Percentiles rank a stretch among this genome's conserved stretches.
Conservation (phyloP, 192 early-diverging fungal genomes). For the Coemansia sp. region DNA sequence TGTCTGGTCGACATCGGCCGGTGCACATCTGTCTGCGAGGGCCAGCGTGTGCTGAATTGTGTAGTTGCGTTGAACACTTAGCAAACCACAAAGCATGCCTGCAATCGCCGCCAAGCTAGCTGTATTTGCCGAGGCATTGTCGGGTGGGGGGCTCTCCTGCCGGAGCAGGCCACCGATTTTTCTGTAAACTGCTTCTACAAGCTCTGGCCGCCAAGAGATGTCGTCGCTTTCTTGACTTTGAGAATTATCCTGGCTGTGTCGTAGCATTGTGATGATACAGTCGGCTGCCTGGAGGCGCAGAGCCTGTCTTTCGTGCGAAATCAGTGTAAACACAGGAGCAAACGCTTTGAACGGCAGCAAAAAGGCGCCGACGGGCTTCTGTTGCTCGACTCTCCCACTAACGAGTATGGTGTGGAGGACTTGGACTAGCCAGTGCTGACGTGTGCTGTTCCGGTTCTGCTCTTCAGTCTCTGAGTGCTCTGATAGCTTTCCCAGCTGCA, state of each 20-base stretch:
- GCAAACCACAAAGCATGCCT: slow-evolving; percentile 24
- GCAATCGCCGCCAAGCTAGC: slow-evolving; percentile 24
- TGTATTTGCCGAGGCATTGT: neutral
- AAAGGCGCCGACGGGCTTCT: neutral
- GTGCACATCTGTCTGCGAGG: slow-evolving; percentile 7
- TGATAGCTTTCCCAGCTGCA: slow-evolving; percentile 16
- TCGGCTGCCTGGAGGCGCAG: slow-evolving; percentile 35
- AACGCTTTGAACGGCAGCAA: slow-evolving; percentile 21
- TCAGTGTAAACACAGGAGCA: slow-evolving; percentile 43
- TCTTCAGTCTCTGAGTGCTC: neutral
- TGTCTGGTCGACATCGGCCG: slow-evolving; percentile 6
- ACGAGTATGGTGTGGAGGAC: neutral
- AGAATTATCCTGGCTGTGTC: slow-evolving; percentile 3
- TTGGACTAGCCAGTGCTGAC: slow-evolving; percentile 3
- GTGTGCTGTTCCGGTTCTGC: neutral
- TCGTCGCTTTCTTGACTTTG: neutral
- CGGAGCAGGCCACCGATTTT: slow-evolving; percentile 27
- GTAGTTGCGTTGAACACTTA: slow-evolving; percentile 2
- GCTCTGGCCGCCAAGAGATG: neutral
- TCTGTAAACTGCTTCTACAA: slow-evolving; percentile 20
- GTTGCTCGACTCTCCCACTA: neutral
- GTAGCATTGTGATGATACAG: slow-evolving; percentile 40
- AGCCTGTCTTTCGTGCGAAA: slow-evolving; percentile 16
- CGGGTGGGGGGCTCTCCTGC: slow-evolving; percentile 9
- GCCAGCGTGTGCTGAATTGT: slow-evolving; percentile 19